Evolutionary conservation across 2,329 filamentous ascomycete species (phyloP), one percentile per base, ranked within the genome.

Genomic region (Epichloe hybrida): DNA sequence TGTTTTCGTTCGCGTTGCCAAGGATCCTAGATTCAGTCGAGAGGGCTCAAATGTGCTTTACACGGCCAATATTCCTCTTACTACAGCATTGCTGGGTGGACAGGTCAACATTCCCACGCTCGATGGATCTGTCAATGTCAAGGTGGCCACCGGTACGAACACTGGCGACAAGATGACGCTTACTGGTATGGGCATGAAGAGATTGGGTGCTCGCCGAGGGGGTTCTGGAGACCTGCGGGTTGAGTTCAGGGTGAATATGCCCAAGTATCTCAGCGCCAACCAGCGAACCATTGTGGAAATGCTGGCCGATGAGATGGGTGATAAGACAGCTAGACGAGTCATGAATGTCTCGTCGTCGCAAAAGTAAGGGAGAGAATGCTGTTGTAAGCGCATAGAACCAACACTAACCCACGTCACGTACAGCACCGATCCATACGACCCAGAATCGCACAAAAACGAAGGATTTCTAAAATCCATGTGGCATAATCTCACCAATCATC

Each of bases 201-300:
- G 86, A 60, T 75, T 98, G 11, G 75, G 79, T 54, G 75, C 77
- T 17, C 77, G 88, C 46, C 77, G 82, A 51, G 79, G 76, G 35
- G 77, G 76, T 39, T 79, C 76, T 34, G 93, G 93, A 56, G 93
- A 98, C 63, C 71, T 98, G 53, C 84, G 81, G 64, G 89, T 98
- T 6, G 91, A 98, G 66, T 98, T 95, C 77, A 88, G 88, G 66
- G 87, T 98, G 44, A 73, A 79, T 50, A 95, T 97, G 88, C 93
- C 93, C 44, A 97, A 95, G 70, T 96, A 91, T 62, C 75, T 98
- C 56, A 88, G 79, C 50, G 79, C 85, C 44, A 97, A 95, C 70
- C 90, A 98, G 72, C 79, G 93, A 50, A 94, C 88, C 1, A 86
- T 98, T 53, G 71, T 95, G 43, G 93, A 98, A 72, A 91, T 97